Evolutionary conservation across 2,329 filamentous ascomycete genomes (phyloP).

Genomic region (Colletotrichum nymphaeae): DNA sequence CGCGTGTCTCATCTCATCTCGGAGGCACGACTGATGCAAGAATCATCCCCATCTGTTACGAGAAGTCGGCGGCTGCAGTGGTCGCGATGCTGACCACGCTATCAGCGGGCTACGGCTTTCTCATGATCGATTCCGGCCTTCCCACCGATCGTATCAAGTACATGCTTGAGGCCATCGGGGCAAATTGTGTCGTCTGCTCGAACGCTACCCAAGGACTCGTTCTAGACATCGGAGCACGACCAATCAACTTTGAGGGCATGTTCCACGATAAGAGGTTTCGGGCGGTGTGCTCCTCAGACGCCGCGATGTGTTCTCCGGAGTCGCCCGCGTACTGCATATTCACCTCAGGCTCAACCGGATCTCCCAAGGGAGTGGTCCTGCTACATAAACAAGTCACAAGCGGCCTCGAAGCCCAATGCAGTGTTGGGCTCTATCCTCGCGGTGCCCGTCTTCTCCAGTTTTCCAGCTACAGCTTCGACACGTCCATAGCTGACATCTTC

Average conservation of each 20-base stretch:
- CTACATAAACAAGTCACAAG: background rate
- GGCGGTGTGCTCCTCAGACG: background rate
- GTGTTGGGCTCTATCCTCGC: background rate
- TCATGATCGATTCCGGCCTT: background rate
- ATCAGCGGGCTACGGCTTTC: conserved; percentile 9
- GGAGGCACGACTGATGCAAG: background rate
- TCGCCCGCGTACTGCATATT: conserved; percentile 8
- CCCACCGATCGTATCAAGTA: background rate
- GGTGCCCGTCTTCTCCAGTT: background rate
- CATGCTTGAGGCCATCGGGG: background rate
- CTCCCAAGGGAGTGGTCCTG: background rate
- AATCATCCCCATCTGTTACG: background rate
- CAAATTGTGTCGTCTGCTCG: conserved; percentile 8
- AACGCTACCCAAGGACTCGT: background rate
- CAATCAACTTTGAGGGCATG: conserved; percentile 1
- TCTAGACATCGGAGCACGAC: background rate
- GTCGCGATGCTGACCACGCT: background rate
- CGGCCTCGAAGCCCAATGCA: background rate
- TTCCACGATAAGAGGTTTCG: background rate
- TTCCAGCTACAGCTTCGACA: conserved; percentile 7
- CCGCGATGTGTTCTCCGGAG: background rate
- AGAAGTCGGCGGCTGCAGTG: conserved; percentile 5
- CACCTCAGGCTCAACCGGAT: conserved; percentile 6
- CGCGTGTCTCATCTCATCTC: background rate
- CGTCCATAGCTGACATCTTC: background rate